These are phyloP conservation scores for Marchantia paleacea DNA, from an alignment of 225 moss, liverwort and hornwort species.

Conservation along the genomic window DNA sequence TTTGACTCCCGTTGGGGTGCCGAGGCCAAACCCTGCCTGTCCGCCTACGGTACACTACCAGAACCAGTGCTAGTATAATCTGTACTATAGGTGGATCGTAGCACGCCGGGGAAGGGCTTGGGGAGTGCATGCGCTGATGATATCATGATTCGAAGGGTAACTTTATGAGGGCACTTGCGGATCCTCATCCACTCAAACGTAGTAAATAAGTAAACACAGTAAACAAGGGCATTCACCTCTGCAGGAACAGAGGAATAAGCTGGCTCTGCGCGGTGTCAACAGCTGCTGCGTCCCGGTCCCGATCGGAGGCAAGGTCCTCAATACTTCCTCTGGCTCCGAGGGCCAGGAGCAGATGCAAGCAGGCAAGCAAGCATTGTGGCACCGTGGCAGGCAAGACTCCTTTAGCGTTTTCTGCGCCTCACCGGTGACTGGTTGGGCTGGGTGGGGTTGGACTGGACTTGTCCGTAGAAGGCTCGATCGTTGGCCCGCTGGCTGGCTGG, in stretches of 20 bases:
- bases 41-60: too few species aligned
- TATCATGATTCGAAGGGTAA: background rate
- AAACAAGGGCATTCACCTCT: background rate
- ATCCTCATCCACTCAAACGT: background rate
- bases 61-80: too few species aligned
- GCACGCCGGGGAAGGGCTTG: background rate
- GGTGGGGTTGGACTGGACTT: background rate
- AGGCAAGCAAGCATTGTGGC: background rate
- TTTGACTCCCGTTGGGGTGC: background rate
- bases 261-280: background rate
- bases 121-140: background rate
- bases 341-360: background rate
- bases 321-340: background rate
- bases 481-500: background rate
- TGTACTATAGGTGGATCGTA: too few species aligned
- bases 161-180: background rate
- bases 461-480: background rate
- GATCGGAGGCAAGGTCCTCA: background rate
- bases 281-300: background rate
- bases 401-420: background rate
- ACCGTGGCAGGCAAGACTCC: background rate
- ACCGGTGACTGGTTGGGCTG: background rate
- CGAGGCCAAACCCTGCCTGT: background rate
- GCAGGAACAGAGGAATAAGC: background rate
- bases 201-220: too few species aligned